Conservation (phyloP, 108 stramenopile genomes). For the Cyclotella atomus region DNA sequence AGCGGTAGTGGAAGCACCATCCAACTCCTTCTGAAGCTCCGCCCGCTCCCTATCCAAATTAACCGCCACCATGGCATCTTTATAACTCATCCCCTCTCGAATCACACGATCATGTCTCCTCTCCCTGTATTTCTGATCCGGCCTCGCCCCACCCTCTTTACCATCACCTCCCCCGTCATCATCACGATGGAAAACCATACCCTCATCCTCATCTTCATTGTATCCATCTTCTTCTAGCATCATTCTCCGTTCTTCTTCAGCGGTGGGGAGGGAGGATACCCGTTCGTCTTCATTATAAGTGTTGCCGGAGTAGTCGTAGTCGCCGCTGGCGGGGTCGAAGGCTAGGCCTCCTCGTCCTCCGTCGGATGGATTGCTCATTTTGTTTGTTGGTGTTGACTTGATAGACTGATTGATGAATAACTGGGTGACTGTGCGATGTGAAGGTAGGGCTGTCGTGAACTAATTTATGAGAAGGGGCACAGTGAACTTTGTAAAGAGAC, state of each 20-base stretch:
- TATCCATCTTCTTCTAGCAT: slow-evolving; percentile 26
- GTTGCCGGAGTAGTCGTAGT: slow-evolving; percentile 52
- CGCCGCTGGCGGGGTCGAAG: slow-evolving; percentile 64
- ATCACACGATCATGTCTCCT: slow-evolving; percentile 77
- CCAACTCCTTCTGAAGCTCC: slow-evolving; percentile 67
- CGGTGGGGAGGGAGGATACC: slow-evolving; percentile 52
- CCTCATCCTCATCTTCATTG: slow-evolving; percentile 53
- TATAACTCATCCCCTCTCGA: slow-evolving; percentile 79
- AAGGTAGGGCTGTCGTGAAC: too few species aligned
- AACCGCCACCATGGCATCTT: slow-evolving; percentile 87
- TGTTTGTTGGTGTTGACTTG: too few species aligned
- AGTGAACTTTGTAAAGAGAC: too few species aligned
- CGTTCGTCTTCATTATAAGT: slow-evolving; percentile 44
- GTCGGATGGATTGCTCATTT: slow-evolving; percentile 11
- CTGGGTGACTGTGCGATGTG: too few species aligned
- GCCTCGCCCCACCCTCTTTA: slow-evolving; percentile 64
- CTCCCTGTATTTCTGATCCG: slow-evolving; percentile 87
- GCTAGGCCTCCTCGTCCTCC: slow-evolving; percentile 58
- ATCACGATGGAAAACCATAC: slow-evolving; percentile 8
- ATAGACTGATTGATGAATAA: too few species aligned
- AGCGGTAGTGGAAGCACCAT: slow-evolving; percentile 47
- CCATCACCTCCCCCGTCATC: slow-evolving; percentile 5
- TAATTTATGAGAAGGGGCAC: too few species aligned
- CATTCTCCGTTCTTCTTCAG: slow-evolving; percentile 51
- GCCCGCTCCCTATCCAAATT: slow-evolving; percentile 72